These are phyloP conservation scores for Eucalyptus sideroxylon DNA, from an alignment of 345 rosid species.

Conservation along the genomic window DNA sequence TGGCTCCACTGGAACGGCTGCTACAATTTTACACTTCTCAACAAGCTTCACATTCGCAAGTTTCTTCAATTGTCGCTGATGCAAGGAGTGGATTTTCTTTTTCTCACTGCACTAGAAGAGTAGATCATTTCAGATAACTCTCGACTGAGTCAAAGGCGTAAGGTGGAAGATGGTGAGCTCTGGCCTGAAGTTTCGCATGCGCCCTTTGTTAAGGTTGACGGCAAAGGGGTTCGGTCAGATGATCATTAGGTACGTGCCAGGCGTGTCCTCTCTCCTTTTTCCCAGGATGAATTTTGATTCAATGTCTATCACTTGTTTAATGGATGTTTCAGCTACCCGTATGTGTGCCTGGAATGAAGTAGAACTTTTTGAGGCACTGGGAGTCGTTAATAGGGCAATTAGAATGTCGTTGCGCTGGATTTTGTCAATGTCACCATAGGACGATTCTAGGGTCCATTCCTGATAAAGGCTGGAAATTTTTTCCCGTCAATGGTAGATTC, in stretches of 20 bases:
- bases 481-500: neutral
- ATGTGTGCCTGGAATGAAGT: neutral
- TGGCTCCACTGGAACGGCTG: neutral
- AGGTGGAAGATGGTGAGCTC: neutral
- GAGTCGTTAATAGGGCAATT: neutral
- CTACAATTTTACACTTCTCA: neutral
- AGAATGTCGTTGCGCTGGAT: neutral
- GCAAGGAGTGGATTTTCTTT: neutral
- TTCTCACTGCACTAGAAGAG: neutral
- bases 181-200: neutral
- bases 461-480: neutral
- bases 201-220: neutral
- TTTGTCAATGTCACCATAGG: neutral
- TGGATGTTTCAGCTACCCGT: neutral
- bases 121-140: neutral
- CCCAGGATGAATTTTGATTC: neutral
- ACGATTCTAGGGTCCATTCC: neutral
- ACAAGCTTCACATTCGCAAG: neutral
- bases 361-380: neutral
- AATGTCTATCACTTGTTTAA: neutral
- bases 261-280: neutral
- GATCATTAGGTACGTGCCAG: neutral
- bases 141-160: neutral
- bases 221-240: neutral
- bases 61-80: neutral